Conservation (phyloP, 495 filamentous ascomycete species). For the Achaetomiella virescens region DNA sequence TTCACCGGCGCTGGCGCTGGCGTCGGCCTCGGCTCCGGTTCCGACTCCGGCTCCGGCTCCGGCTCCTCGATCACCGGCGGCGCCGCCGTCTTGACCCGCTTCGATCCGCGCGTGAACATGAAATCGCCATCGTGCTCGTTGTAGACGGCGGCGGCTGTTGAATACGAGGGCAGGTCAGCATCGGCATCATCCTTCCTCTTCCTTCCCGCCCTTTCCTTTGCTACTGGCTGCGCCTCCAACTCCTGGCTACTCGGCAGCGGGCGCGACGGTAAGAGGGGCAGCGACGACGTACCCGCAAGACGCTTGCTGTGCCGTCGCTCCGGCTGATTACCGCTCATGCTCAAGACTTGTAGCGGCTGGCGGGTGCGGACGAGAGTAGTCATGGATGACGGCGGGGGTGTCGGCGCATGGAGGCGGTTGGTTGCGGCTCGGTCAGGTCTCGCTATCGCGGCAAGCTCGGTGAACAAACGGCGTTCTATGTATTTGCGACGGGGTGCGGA, state of each 20-base stretch:
- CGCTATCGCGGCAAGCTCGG: background rate
- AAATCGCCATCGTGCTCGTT: conserved; percentile 63
- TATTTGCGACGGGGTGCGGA: background rate
- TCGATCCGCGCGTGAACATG: conserved; percentile 52
- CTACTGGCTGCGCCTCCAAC: background rate
- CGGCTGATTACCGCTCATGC: conserved; percentile 50
- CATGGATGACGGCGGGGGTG: conserved; percentile 45
- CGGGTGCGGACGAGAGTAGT: conserved; percentile 55
- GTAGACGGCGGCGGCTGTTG: conserved; percentile 42
- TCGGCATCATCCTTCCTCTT: conserved; percentile 9
- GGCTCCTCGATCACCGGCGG: conserved; percentile 27
- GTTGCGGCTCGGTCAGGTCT: background rate
- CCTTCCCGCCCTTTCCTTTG: conserved; percentile 15
- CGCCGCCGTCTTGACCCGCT: conserved; percentile 42
- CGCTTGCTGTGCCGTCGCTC: conserved; percentile 51
- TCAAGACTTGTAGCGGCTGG: conserved; percentile 52
- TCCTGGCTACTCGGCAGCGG: conserved; percentile 1
- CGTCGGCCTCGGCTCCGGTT: conserved; percentile 25
- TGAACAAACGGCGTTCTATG: background rate
- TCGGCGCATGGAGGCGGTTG: conserved; percentile 22
- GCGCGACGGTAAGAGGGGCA: conserved; percentile 10
- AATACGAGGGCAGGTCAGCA: background rate
- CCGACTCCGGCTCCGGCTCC: conserved; percentile 14
- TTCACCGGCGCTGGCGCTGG: conserved; percentile 29
- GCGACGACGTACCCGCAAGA: conserved; percentile 43